Conservation (phyloP, 768 basidiomycete species). For the Mycena filopes region DNA sequence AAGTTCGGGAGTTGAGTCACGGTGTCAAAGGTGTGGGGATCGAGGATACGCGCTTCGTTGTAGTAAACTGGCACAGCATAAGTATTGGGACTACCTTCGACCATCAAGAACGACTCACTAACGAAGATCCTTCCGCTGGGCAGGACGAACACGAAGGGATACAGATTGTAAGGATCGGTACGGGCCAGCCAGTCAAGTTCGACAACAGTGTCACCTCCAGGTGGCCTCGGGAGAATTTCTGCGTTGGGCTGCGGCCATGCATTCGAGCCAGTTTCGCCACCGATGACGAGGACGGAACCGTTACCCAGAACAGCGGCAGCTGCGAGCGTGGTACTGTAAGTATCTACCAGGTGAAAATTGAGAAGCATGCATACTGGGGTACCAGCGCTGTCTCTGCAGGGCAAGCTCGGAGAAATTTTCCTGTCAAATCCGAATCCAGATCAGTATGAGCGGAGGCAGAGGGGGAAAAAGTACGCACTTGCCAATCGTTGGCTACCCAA, state of each 20-base stretch:
- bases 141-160: constrained; percentile 79
- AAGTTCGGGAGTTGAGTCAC: constrained; percentile 72
- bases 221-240: constrained; percentile 75
- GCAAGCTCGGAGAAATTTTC: constrained; percentile 67
- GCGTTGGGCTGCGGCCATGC: constrained; percentile 72
- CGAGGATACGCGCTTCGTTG: constrained; percentile 84
- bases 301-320: constrained; percentile 75
- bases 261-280: constrained; percentile 81
- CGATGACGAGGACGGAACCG: constrained; percentile 64
- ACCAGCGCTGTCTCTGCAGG: constrained; percentile 56
- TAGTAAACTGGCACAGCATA: constrained; percentile 64
- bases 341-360: not conserved
- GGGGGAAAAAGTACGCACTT: too few species aligned
- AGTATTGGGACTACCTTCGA: not conserved
- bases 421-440: too few species aligned
- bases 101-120: constrained; percentile 51
- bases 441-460: too few species aligned
- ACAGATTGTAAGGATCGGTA: constrained; percentile 84
- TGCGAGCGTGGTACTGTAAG: constrained; percentile 61
- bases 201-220: constrained; percentile 69
- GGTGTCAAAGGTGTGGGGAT: constrained; percentile 74
- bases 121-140: constrained; percentile 78
- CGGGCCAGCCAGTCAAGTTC: constrained; percentile 73
- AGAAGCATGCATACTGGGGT: constrained; percentile 45
- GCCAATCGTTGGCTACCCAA: constrained; percentile 85